phyloP scores from a whole-genome alignment of 2,329 filamentous ascomycete genomes.

The Diaporthe humulicola region DNA sequence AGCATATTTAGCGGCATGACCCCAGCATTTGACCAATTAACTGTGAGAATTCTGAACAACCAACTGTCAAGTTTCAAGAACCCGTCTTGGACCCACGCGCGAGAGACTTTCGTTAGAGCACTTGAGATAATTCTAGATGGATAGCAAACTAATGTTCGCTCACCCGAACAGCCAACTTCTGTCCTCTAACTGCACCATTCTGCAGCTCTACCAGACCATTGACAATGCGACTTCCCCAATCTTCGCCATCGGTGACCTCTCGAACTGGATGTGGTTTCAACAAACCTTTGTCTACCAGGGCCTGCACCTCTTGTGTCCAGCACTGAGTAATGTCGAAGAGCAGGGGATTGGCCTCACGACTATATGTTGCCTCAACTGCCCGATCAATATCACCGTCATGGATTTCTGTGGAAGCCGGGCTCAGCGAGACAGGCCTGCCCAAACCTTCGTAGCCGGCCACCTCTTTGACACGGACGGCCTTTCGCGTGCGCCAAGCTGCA shows the following conservation, averaged over 20 bases:
- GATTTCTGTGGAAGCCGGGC: background rate
- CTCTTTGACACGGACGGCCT: slow-evolving; percentile 42
- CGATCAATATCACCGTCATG: background rate
- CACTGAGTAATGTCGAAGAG: slow-evolving; percentile 12
- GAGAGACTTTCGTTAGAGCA: too few relatives aligned
- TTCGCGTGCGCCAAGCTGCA: slow-evolving; percentile 44
- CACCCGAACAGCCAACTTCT: slow-evolving; percentile 31
- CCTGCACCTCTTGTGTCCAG: slow-evolving; percentile 38
- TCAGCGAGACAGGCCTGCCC: slow-evolving; percentile 24
- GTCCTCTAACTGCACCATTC: slow-evolving; percentile 24
- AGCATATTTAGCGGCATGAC: too few relatives aligned
- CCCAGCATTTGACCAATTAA: too few relatives aligned
- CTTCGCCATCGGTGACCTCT: slow-evolving; percentile 18
- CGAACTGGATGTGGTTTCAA: slow-evolving; percentile 23
- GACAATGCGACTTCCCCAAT: slow-evolving; percentile 26
- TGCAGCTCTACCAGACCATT: slow-evolving; percentile 25
- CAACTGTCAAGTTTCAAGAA: too few relatives aligned
- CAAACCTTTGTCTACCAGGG: slow-evolving; percentile 26
- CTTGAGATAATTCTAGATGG: too few relatives aligned
- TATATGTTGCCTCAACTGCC: background rate
- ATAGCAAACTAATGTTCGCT: background rate
- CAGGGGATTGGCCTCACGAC: background rate
- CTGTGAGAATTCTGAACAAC: too few relatives aligned
- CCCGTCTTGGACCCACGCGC: too few relatives aligned
- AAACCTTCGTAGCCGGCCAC: slow-evolving; percentile 43